Percentiles rank a stretch among this genome's conserved stretches.
Conservation (phyloP, 805 yeast species). For the Priceomyces fermenticarens region DNA sequence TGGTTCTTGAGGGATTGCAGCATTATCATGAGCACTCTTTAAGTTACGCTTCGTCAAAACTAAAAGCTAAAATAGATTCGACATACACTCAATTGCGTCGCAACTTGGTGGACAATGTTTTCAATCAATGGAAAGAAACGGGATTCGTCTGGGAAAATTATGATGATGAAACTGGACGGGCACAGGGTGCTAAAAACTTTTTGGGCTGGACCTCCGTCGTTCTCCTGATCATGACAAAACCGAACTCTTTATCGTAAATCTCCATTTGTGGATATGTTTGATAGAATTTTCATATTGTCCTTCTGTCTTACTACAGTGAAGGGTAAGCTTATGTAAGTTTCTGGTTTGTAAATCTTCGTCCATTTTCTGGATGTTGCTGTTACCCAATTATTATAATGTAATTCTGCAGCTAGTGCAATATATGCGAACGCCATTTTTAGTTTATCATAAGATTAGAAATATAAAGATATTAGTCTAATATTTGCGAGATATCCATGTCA, state of each 20-base stretch:
- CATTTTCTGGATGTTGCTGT: background rate
- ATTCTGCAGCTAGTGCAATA: constrained; percentile 5
- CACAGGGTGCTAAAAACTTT: constrained; percentile 83
- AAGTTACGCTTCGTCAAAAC: constrained; percentile 22
- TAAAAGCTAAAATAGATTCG: constrained; percentile 33
- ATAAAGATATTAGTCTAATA: background rate
- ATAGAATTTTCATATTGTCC: too few species aligned
- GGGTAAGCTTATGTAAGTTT: too few species aligned
- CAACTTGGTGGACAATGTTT: constrained; percentile 68
- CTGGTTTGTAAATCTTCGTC: too few species aligned
- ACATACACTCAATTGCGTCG: constrained; percentile 58
- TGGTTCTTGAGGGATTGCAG: constrained; percentile 66
- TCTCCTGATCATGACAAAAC: constrained; percentile 80
- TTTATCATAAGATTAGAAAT: background rate
- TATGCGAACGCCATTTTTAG: background rate
- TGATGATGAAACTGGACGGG: constrained; percentile 69
- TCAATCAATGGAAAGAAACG: constrained; percentile 64
- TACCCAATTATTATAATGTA: too few species aligned
- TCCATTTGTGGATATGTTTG: too few species aligned
- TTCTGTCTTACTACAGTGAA: too few species aligned
- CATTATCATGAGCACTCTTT: constrained; percentile 45
- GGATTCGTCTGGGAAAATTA: constrained; percentile 93
- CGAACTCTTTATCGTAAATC: constrained; percentile 36
- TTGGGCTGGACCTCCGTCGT: constrained; percentile 92
- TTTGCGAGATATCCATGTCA: background rate